These are phyloP conservation scores for Pseudogymnoascus sp. DNA, from an alignment of 2,329 filamentous ascomycete genomes.

Conservation along the genomic window DNA sequence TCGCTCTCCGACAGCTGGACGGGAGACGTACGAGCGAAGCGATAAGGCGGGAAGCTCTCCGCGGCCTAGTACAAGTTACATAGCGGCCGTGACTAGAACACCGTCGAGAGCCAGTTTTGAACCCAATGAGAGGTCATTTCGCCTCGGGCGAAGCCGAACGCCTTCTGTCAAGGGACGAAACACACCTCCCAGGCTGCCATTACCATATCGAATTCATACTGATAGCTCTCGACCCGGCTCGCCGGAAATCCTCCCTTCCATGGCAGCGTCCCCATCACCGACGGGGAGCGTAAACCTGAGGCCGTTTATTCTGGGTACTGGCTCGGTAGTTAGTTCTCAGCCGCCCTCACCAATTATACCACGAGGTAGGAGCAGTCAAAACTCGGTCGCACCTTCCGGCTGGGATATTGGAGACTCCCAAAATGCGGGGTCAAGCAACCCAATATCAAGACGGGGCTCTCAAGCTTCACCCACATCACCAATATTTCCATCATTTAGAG, in stretches of 20 bases:
- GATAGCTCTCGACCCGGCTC: background rate
- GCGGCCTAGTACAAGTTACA: background rate
- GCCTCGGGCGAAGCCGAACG: background rate
- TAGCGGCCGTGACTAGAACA: background rate
- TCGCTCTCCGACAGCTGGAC: background rate
- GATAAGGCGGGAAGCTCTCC: background rate
- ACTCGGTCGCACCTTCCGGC: background rate
- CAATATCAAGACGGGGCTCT: background rate
- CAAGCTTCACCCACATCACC: conserved; percentile 1
- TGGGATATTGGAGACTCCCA: background rate
- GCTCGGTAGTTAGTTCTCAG: background rate
- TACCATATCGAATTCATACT: background rate
- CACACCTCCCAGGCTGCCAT: background rate
- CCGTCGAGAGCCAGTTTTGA: background rate
- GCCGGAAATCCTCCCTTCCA: background rate
- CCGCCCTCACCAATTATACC: background rate
- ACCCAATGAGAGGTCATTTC: background rate
- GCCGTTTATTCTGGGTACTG: background rate
- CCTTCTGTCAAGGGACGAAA: background rate
- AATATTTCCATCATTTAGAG: background rate
- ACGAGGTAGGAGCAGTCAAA: background rate
- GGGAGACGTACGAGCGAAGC: background rate
- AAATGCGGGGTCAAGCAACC: background rate
- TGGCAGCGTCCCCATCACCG: background rate
- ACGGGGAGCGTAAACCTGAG: background rate